Evolutionary conservation across 805 yeast genomes (phyloP).

Genomic region (Nakazawaea ernobii): DNA sequence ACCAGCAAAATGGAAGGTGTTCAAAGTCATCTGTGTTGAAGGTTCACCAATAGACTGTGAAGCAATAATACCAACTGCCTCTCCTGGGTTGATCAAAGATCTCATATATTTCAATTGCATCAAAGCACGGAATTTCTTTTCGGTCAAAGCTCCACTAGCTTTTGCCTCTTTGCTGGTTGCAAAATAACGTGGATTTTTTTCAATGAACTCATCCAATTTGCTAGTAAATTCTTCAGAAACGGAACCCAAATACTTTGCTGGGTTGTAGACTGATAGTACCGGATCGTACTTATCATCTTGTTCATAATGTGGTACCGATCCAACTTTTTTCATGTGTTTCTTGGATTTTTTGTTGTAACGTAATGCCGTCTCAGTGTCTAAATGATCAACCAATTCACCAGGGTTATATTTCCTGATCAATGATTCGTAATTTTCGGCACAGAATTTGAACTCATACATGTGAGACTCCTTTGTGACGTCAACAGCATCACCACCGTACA

Average conservation of each 20-base stretch:
- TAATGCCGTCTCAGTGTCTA: slow-evolving; percentile 81
- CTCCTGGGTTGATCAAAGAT: slow-evolving; percentile 93
- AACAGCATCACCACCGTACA: slow-evolving; percentile 96
- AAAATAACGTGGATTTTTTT: slow-evolving; percentile 48
- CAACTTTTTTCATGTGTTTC: slow-evolving; percentile 65
- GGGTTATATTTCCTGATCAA: slow-evolving; percentile 84
- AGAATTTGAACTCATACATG: slow-evolving; percentile 89
- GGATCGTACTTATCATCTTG: slow-evolving; percentile 77
- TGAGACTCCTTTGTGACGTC: slow-evolving; percentile 94
- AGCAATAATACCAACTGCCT: slow-evolving; percentile 96
- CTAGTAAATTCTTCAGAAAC: slow-evolving; percentile 87
- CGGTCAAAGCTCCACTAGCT: slow-evolving; percentile 45
- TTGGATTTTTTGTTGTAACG: slow-evolving; percentile 76
- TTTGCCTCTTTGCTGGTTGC: slow-evolving; percentile 44
- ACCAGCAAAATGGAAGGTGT: slow-evolving; percentile 98
- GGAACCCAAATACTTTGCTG: slow-evolving; percentile 86
- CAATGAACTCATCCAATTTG: slow-evolving; percentile 67
- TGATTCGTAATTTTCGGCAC: slow-evolving; percentile 85
- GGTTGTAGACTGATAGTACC: slow-evolving; percentile 76
- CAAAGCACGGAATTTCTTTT: slow-evolving; percentile 86
- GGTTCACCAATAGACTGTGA: slow-evolving; percentile 99
- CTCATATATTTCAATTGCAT: slow-evolving; percentile 99
- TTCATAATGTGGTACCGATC: slow-evolving; percentile 54
- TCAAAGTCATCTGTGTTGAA: slow-evolving; percentile 96
- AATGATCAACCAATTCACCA: slow-evolving; percentile 57